Evolutionary conservation across 2,329 filamentous ascomycete species (phyloP), one percentile per base, ranked within the genome.

Genomic region (Mycosphaerella sp.): DNA sequence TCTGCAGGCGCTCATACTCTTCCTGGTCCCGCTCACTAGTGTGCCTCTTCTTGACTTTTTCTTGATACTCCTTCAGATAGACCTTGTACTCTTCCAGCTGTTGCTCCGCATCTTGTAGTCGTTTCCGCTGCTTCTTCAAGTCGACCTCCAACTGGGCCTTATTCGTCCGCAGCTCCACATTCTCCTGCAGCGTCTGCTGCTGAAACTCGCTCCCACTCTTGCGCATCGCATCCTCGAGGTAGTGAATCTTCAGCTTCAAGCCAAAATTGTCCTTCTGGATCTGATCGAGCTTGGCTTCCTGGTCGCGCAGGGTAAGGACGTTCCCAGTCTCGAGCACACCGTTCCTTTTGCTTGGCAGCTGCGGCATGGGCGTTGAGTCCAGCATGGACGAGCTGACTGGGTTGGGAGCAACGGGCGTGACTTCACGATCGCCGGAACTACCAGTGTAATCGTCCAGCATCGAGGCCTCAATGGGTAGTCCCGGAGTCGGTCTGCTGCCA

Each of bases 211-310:
- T 90, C 0, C 92, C 92, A 51, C 86, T 83, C 69, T 95, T 95
- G 50, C 85, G 82, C 47, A 98, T 74, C 11, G 89, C 88, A 63
- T 97, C 89, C 70, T 98, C 90, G 53, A 98, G 79, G 69, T 95
- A 98, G 71, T 97, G 90, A 50, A 97, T 95, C 72, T 95, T 96
- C 63, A 97, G 80, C 72, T 97, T 97, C 51, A 98, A 78, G 23
- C 89, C 89, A 68, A 97, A 98, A 68, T 98, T 98, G 68, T 97
- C 93, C 75, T 98, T 98, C 68, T 96, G 90, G 64, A 98, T 92
- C 67, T 88, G 88, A 73, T 96, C 89, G 63, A 98, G 92, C 62
- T 83, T 82, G 63, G 89, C 90, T 72, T 97, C 93, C 71, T 98
- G 93, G 68, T 98, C 93, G 57, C 90, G 85, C 54, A 98, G 73